Evolutionary conservation across 192 early-diverging fungal genomes (phyloP), one percentile per base, ranked within the genome.

Genomic region (Coemansia sp.): DNA sequence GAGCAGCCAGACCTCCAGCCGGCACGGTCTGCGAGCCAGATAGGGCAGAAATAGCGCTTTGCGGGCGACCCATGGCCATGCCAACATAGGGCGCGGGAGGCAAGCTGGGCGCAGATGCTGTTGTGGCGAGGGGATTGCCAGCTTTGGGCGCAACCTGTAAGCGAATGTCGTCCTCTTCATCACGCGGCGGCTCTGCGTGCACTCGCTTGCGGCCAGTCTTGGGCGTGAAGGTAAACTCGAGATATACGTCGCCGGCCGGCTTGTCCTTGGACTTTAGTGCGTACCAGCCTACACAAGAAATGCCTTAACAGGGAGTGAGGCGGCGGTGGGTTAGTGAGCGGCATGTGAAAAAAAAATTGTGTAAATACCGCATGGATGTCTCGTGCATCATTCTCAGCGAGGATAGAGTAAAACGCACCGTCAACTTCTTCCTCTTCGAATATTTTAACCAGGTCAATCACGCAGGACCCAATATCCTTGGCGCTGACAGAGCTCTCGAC

Each of bases 371-470:
- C 12, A n/a, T 14, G 37, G 37, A 11, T n/a, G 41, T 11, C 41
- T 17, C 17, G 2, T 42, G 49, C 49, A 27, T 19, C 25, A 14
- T 9, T 24, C 49, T 11, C 32, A 22, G 31, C 6, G 4, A 47
- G 64, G 36, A 46, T 42, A 56, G 15, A 11, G 24, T 39, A 46
- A 22, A 35, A 59, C 72, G 24, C 68, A 81, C 78, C 64, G 32
- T 85, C 79, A 22, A 82, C 68, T 35, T 78, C 83, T 24, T 82
- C 83, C 66, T 81, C 75, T 3, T 62, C 75, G 43, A 82, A 85
- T 9, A 82, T 64, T 39, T 43, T 71, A 11, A 64, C 37, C 59
- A 85, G 67, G 69, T 85, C 83, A 12, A 85, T 60, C 2, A 78
- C 70, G 14, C 69, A 71, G 37, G 72, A 65, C 20, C 84, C 84